Base-by-base conservation (phyloP, 2,329 filamentous ascomycete species). In the Phaeosphaeria sp. region DNA sequence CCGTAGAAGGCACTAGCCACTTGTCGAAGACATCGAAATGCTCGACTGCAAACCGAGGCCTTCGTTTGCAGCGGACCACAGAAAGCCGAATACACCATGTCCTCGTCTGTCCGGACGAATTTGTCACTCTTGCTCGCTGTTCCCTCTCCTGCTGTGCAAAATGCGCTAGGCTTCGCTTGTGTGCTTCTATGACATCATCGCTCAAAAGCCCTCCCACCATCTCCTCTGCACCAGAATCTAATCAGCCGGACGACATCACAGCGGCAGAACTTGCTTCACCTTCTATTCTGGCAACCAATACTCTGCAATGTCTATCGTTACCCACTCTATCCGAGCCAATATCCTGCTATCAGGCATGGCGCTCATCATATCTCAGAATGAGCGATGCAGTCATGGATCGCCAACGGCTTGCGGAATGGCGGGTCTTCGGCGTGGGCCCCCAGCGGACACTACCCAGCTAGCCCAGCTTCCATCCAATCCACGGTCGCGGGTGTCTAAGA, bases 161-260 rank as follows among this genome's bases (percentile, higher is more conserved):
- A 22, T 11, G 9, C 44, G 13, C 21, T 53, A 22, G 9, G 61
- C 64, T 64, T 61, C 57, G 39, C 46, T 18, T 30, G 40, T 49
- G 11, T 13, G 6, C 57, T 36, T 20, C 7, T 36, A 71, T 73
- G 71, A 72, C 70, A 72, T 71, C 66, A 70, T 47, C 47, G 44
- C 43, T 54, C 33, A n/a, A 8, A 46, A 15, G n/a, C 22, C 21
- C 9, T 8, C 44, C 22, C 30, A 7, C 30, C 30, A 36, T 21
- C n/a, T 21, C 7, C 18, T 21, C 42, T 9, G 25, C 44, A 43
- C 47, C 58, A 40, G 48, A 43, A 55, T 57, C 30, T 36, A 36
- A 36, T 46, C 51, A 55, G 55, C 51, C 56, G 47, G 48, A 55
- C 44, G 44, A 49, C 51, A 62, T 44, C 60, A 52, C 48, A 44